Evolutionary conservation across 1,139 yeast species (phyloP).

Genomic region (Spathaspora sp.): DNA sequence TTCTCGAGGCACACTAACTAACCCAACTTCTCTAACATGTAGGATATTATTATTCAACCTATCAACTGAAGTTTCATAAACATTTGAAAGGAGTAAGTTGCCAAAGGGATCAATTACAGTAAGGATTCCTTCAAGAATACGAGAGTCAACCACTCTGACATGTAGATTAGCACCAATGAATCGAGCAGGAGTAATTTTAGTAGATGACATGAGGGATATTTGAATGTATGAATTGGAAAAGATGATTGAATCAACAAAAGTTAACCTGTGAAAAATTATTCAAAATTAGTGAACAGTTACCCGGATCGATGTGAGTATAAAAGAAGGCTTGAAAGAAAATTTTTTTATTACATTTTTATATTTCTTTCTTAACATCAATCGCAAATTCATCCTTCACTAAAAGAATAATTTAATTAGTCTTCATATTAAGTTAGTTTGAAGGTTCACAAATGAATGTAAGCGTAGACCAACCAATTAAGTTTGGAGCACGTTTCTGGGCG

Average conservation of each 20-base stretch:
- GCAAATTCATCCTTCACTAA: slow-evolving; percentile 41
- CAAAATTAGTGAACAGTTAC: background rate
- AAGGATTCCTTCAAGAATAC: slow-evolving; percentile 39
- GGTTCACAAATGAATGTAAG: slow-evolving; percentile 32
- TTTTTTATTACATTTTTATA: background rate
- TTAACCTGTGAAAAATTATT: background rate
- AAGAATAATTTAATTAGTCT: slow-evolving; percentile 21
- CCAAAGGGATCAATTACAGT: slow-evolving; percentile 50
- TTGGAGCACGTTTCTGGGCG: slow-evolving; percentile 60
- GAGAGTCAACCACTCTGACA: slow-evolving; percentile 29
- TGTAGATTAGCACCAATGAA: slow-evolving; percentile 36
- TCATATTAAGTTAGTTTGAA: slow-evolving; percentile 16
- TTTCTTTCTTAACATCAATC: slow-evolving; percentile 40
- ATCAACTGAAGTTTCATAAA: slow-evolving; percentile 34
- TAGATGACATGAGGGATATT: background rate
- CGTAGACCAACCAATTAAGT: slow-evolving; percentile 40
- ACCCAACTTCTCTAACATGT: slow-evolving; percentile 40
- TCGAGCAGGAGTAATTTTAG: slow-evolving; percentile 19
- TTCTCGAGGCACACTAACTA: slow-evolving; percentile 46
- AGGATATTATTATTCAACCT: slow-evolving; percentile 19
- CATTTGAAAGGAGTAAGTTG: slow-evolving; percentile 38
- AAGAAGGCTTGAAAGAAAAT: background rate
- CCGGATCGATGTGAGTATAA: background rate
- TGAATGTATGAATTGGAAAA: background rate
- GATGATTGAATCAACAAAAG: background rate